Evolutionary conservation across 352 stramenopile genomes (phyloP).

Genomic region (Saprolegnia parasitica): DNA sequence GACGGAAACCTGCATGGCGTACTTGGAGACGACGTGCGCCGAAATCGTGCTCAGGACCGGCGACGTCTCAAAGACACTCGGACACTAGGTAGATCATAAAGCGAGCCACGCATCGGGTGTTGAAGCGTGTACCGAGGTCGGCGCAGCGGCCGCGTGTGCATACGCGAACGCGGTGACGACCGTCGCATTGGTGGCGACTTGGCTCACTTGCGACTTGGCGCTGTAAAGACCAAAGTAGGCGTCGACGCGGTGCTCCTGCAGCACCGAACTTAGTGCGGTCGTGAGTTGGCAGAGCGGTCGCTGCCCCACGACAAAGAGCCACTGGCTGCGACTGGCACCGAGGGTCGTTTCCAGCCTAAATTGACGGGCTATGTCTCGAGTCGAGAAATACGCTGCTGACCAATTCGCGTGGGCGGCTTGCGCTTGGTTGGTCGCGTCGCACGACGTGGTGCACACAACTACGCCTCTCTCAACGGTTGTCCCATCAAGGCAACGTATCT

Average conservation of each 20-base stretch:
- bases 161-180: not conserved
- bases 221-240: not conserved
- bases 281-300: not conserved
- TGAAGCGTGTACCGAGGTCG: not conserved
- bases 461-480: no score
- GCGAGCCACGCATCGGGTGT: no score
- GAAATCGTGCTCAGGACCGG: no score
- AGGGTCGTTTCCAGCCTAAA: constrained; percentile 8
- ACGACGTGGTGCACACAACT: no score
- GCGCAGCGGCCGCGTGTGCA: not conserved
- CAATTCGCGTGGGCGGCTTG: no score
- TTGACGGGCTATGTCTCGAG: not conserved
- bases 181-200: not conserved
- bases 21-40: no score
- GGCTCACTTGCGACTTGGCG: not conserved
- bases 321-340: not conserved
- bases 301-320: not conserved
- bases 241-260: not conserved
- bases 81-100: no score
- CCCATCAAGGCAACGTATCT: no score
- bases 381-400: not conserved
- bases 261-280: not conserved
- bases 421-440: no score
- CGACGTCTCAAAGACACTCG: no score
- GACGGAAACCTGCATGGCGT: no score